A percentile compares a stretch with the other conserved stretches of the same genome.
These are phyloP conservation scores for Sporisorium scitamineum DNA, from an alignment of 1,284 basidiomycete genomes.

Conservation along the genomic window DNA sequence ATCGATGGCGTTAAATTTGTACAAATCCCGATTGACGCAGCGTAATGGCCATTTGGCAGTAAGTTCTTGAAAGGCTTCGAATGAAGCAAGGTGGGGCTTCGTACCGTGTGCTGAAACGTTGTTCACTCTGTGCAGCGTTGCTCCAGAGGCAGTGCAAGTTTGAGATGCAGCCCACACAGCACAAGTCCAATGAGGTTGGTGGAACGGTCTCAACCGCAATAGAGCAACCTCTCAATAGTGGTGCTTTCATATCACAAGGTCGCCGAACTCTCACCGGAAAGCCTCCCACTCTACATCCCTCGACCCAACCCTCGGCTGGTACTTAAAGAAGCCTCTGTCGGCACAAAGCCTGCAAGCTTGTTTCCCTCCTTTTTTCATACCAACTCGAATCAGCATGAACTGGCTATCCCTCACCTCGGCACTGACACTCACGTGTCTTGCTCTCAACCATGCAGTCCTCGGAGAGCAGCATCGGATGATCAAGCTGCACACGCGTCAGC, in stretches of 20 bases:
- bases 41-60: too few species aligned
- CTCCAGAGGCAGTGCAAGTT: background rate
- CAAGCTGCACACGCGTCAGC: constrained; percentile 6
- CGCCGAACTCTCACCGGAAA: background rate
- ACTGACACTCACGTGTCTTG: background rate
- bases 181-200: background rate
- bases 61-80: too few species aligned
- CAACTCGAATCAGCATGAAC: constrained; percentile 2
- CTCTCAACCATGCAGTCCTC: background rate
- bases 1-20: too few species aligned
- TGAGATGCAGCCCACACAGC: background rate
- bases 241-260: background rate
- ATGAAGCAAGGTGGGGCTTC: too few species aligned
- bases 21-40: too few species aligned
- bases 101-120: too few species aligned
- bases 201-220: background rate
- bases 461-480: constrained; percentile 9
- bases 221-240: background rate
- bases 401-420: background rate
- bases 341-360: background rate
- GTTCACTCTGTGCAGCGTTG: background rate
- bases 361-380: background rate
- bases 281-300: background rate
- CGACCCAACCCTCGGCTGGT: background rate
- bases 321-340: background rate